Base-by-base conservation (phyloP, 345 rosid genomes). In the Combretum micranthum region DNA sequence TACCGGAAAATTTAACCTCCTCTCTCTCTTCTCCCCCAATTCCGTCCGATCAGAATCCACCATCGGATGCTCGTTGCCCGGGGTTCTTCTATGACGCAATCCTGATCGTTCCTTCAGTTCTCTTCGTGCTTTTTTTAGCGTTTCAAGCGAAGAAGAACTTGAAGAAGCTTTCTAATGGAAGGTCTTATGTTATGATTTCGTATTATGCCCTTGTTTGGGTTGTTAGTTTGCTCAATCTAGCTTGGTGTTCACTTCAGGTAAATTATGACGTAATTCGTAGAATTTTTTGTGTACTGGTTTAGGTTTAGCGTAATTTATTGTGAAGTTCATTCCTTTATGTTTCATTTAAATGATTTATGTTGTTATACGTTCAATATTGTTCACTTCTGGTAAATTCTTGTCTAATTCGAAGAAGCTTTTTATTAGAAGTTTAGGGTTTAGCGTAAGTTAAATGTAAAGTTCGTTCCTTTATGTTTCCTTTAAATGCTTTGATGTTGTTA, bases 171-270 rank as follows among this genome's bases (percentile, higher is more conserved):
- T 66, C 55, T 56, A 66, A 71, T 37, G 73, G 84, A 47, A 69
- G 82, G 61, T 76, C 84, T 9, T 66, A 68, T 23, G 59, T 79
- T 43, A 55, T 79, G 80, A 72, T 82, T 55, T 74, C 80, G 26
- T 82, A 77, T 62, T 82, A 76, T 57, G 69, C 74, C 50, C 78
- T 82, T 55, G 77, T 79, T 57, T 82, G 80, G 82, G 42, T 79
- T 23, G 84, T 80, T 15, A 53, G 66, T 12, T 52, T 53, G 47
- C 77, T 82, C 61, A 79, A 82, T 57, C 82, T 82, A 10, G 77
- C 76, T 47, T 82, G 87, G 87, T 74, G 78, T 72, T 76, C 61
- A 59, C 72, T 82, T 62, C 84, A 79, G 87, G 84, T 76, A 32
- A 32, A 32, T 32, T 32, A 9, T 32, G 39, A 11, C 9, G 39